Conservation (phyloP, 202 grass and related monocot species). For the Digitaria exilis region DNA sequence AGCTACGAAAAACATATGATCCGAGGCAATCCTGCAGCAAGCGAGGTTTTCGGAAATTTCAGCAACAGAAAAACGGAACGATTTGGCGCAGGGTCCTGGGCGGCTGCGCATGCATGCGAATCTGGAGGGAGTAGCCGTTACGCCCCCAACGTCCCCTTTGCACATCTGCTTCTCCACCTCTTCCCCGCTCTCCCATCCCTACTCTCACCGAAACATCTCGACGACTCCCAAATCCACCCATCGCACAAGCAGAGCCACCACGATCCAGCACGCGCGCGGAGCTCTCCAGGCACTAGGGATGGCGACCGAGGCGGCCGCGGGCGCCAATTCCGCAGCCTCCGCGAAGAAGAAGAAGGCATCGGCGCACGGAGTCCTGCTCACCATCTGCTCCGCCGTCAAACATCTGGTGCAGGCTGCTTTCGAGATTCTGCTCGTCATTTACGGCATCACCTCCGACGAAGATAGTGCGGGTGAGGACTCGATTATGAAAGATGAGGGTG, state of each 20-base stretch:
- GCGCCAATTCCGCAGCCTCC: conserved; percentile 39
- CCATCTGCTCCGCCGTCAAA: too few species aligned
- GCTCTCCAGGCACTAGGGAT: conserved; percentile 33
- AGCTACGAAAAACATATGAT: too few species aligned
- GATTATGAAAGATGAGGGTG: too few species aligned
- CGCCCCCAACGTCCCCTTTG: conserved; percentile 24
- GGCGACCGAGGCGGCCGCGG: conserved; percentile 34
- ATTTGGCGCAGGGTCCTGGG: too few species aligned
- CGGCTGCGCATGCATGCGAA: too few species aligned
- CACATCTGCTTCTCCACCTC: background rate
- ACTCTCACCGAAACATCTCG: conserved; percentile 17
- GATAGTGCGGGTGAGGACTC: conserved; percentile 60
- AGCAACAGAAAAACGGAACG: too few species aligned
- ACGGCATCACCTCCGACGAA: conserved; percentile 49
- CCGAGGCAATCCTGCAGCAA: too few species aligned
- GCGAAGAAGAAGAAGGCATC: conserved; percentile 54
- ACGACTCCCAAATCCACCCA: conserved; percentile 23
- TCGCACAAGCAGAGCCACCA: conserved; percentile 9
- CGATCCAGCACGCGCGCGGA: background rate
- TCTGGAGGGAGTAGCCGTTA: too few species aligned
- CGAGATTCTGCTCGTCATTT: conserved; percentile 82
- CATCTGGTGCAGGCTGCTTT: conserved; percentile 85
- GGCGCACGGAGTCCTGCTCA: too few species aligned
- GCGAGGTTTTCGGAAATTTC: too few species aligned
- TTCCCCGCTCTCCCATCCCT: conserved; percentile 7